These are phyloP conservation scores for Begonia loranthoides DNA, from an alignment of 306 rosid species.

Conservation along the genomic window DNA sequence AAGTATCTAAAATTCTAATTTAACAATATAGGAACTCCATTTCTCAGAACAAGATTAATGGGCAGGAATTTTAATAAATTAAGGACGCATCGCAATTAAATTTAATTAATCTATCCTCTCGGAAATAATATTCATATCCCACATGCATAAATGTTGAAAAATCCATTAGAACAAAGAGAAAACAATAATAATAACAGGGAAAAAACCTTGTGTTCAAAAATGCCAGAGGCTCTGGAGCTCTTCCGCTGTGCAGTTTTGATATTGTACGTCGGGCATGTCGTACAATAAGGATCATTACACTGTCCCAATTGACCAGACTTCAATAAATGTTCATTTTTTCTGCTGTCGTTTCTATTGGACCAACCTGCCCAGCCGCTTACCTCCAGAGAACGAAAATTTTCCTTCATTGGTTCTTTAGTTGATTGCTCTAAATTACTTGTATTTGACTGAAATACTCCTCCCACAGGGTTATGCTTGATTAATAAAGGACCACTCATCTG, in stretches of 20 bases:
- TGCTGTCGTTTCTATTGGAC: slow-evolving; percentile 19
- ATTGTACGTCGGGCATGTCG: slow-evolving; percentile 69
- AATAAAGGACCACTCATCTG: slow-evolving; percentile 39
- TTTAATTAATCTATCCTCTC: too few relatives aligned
- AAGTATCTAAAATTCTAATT: too few relatives aligned
- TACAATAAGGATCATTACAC: slow-evolving; percentile 91
- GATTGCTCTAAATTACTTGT: too few relatives aligned
- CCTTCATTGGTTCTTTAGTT: slow-evolving; percentile 17
- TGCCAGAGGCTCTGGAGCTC: slow-evolving; percentile 18
- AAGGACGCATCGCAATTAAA: too few relatives aligned
- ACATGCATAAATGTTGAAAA: too few relatives aligned
- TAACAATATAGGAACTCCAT: too few relatives aligned
- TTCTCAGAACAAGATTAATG: too few relatives aligned
- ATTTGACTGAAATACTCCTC: too few relatives aligned
- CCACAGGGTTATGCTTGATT: too few relatives aligned
- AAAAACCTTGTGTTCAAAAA: slow-evolving; percentile 48
- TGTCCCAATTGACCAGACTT: slow-evolving; percentile 81
- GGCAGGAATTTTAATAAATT: too few relatives aligned
- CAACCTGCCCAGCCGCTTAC: slow-evolving; percentile 19
- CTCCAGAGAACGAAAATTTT: slow-evolving; percentile 21
- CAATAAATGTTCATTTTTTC: slow-evolving; percentile 56
- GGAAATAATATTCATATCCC: too few relatives aligned
- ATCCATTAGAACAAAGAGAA: slow-evolving; percentile 13
- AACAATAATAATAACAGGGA: slow-evolving; percentile 1
- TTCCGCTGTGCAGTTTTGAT: slow-evolving; percentile 28